Base-by-base conservation (phyloP, 768 basidiomycete species). In the Ramaria sp. region DNA sequence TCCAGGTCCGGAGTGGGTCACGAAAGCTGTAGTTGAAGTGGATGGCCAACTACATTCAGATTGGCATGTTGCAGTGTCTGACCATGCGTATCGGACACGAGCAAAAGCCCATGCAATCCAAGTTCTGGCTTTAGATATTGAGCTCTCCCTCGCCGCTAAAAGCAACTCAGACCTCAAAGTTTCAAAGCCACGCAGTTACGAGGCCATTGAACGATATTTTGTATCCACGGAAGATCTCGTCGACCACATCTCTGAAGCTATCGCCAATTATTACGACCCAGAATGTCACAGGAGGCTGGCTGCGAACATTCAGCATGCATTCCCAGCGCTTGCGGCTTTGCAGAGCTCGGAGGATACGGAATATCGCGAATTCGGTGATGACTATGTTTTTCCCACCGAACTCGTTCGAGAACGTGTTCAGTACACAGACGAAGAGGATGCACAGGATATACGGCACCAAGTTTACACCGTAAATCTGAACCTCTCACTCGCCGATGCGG, bases 401-500 rank as follows among this genome's bases (percentile, higher is more conserved):
- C 70, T 87, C 7, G 72, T 88, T 27, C 78, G 79, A 47, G 73
- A 73, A n/a, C 78, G 87, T 17, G 71, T 89, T 47, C 77, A 77
- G 33, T 79, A 78, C 0, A 83, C 56, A 34, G 68, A 67, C 7
- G 68, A 72, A 12, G 73, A 78, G 37, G 75, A 76, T 62, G 67
- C 71, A 0, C 73, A 81, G 11, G 70, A 70, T 4, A 71, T 81
- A 13, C 79, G 87, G 61, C 80, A 76, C 50, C 75, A 78, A 34
- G 70, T 91, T 3, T 73, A 80, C 49, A 81, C 84, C 1, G 81
- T 94, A 67, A 96, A 96, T 68, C 77, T 92, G 61, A 93, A 94
- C 65, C 77, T 93, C 49, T 93, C 91, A 1, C 72, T 96, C 39
- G 75, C 88, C 20, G 86, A 95, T 63, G 77, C 88, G 0, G 88